phyloP scores from a whole-genome alignment of 169 alveolate genomes.

The Besnoitia besnoiti region DNA sequence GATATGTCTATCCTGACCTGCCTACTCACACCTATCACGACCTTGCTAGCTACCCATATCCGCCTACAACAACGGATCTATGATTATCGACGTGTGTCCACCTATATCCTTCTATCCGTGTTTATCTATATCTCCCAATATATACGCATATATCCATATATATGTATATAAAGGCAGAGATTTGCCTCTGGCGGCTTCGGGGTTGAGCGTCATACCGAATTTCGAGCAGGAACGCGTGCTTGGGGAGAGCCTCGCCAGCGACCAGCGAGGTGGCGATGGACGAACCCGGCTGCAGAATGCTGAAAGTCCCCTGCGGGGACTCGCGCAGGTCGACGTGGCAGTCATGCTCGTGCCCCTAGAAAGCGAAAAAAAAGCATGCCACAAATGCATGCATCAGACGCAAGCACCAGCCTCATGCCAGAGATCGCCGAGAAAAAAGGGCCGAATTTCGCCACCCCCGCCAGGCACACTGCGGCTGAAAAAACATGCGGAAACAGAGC shows the following conservation, averaged over 20 bases:
- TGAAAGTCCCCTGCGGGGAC: slow-evolving; percentile 56
- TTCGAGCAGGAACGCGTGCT: slow-evolving; percentile 61
- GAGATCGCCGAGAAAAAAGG: not conserved
- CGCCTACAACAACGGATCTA: too few relatives aligned
- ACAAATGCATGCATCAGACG: not conserved
- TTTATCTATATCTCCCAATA: too few relatives aligned
- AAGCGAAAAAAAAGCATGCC: not conserved
- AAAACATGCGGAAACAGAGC: too few relatives aligned
- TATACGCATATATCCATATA: too few relatives aligned
- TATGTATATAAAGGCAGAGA: too few relatives aligned
- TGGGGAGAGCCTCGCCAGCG: slow-evolving; percentile 63
- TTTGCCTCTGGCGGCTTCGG: too few relatives aligned
- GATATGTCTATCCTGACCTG: too few relatives aligned
- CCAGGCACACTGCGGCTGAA: not conserved
- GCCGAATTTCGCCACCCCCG: not conserved
- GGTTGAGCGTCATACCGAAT: slow-evolving; percentile 35
- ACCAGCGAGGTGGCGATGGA: slow-evolving; percentile 68
- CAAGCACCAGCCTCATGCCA: not conserved
- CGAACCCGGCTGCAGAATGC: slow-evolving; percentile 70
- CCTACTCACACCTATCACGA: too few relatives aligned
- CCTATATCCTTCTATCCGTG: too few relatives aligned
- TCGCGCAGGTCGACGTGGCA: slow-evolving; percentile 81
- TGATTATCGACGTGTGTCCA: too few relatives aligned
- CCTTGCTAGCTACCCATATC: too few relatives aligned
- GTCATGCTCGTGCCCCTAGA: slow-evolving; percentile 95